Base-by-base conservation (phyloP, 129 eudicot species). In the Artemisia tridentata region DNA sequence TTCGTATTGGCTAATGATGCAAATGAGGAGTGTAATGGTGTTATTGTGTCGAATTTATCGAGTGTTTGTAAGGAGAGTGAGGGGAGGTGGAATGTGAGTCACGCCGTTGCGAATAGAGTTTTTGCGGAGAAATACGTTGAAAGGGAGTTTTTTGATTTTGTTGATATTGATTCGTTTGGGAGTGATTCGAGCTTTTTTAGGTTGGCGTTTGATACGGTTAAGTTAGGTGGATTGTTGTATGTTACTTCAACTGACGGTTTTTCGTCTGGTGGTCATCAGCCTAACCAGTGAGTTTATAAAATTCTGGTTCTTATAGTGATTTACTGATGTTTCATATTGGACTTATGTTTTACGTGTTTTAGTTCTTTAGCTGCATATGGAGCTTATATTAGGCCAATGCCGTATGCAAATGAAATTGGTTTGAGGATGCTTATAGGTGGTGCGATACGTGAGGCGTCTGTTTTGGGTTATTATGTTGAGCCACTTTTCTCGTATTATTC, bases 391-490 rank as follows among this genome's bases (percentile, higher is more conserved):
- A 80, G 86, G 34, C 97, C 83, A 2, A 73, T 89, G 83, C 99
- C 99, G 17, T 93, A 85, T 64, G 84, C 92, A 10, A 93, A 93
- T 68, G 99, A 93, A 84, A 65, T 93, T 19, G 97, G 99, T 15
- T 77, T 93, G 67, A 69, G 99, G 80, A 93, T 93, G 99, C 90
- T 93, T 53, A 90, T 93, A 48, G 96, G 91, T 20, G 99, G 99
- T 43, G 99, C 97, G 34, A 70, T 87, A 23, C 81, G 91, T 10
- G 98, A 93, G 65, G 98, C 96, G 69, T 82, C 90, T 58, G 84
- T 85, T 34, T 75, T 93, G 82, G 98, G 92, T 53, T 89, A 93
- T 75, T 71, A 82, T 43, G 86, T 87, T 67, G 66, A 77, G 2
- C 98, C 98, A 5, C 88, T 93, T 29, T 93, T 93, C 81, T 93